These are phyloP conservation scores for Umbelopsis sp. DNA, from an alignment of 371 early-diverging fungal species.

Conservation along the genomic window DNA sequence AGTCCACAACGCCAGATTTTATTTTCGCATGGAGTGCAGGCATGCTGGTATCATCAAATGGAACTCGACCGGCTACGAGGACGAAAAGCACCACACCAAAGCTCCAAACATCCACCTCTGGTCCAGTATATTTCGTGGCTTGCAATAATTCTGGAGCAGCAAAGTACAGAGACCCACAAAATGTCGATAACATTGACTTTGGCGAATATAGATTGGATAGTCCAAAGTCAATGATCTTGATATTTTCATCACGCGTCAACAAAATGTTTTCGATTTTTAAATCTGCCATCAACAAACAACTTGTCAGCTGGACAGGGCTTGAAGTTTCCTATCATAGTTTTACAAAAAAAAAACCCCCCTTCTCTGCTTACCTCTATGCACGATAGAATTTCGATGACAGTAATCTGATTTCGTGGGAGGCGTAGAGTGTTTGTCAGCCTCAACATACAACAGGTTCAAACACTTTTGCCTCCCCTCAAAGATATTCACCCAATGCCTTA, in stretches of 20 bases:
- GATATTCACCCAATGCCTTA: constrained; percentile 22
- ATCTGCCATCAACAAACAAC: constrained; percentile 58
- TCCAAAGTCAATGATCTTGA: constrained; percentile 87
- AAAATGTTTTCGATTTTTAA: constrained; percentile 94
- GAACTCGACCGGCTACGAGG: constrained; percentile 81
- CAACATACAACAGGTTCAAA: too few relatives aligned
- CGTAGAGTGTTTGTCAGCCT: too few relatives aligned
- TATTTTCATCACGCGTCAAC: constrained; percentile 54
- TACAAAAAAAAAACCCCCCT: not conserved
- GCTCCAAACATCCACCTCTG: constrained; percentile 94
- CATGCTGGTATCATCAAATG: constrained; percentile 81
- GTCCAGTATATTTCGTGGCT: constrained; percentile 82
- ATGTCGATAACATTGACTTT: constrained; percentile 67
- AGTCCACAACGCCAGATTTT: constrained; percentile 51
- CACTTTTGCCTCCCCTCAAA: too few relatives aligned
- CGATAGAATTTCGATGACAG: constrained; percentile 70
- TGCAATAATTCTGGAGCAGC: constrained; percentile 88
- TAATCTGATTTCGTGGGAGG: constrained; percentile 35
- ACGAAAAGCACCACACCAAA: constrained; percentile 90
- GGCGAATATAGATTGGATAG: constrained; percentile 83
- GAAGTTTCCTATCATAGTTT: not conserved
- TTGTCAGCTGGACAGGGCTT: constrained; percentile 22
- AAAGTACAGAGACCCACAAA: constrained; percentile 84
- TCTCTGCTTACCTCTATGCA: constrained; percentile 59
- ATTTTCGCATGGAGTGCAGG: constrained; percentile 70